phyloP scores from a whole-genome alignment of 202 grass and related monocot species.

The Panicum virgatum region DNA sequence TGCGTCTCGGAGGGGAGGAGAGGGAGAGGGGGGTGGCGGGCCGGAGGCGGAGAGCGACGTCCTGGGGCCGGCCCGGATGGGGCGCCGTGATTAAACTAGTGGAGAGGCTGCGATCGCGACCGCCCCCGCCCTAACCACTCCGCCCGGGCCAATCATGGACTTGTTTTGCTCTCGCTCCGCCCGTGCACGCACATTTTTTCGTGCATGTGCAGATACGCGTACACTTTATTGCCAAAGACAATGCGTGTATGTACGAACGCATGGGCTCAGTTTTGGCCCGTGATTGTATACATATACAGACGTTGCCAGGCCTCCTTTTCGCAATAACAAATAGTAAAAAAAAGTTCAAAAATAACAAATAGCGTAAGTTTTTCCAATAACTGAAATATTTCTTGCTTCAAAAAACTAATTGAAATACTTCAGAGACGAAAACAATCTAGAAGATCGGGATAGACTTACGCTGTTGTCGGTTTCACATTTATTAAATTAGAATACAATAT shows the following conservation, averaged over 20 bases:
- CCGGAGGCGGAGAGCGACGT: conserved; percentile 33
- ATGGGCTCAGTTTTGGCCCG: background rate
- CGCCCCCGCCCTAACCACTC: conserved; percentile 51
- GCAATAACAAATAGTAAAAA: background rate
- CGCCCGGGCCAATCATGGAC: conserved; percentile 41
- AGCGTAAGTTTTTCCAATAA: no score
- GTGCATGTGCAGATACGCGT: conserved; percentile 31
- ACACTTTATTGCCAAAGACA: background rate
- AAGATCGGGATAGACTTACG: no score
- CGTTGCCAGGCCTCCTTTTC: background rate
- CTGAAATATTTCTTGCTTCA: no score
- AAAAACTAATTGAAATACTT: no score
- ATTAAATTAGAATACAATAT: no score
- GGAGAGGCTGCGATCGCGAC: conserved; percentile 50
- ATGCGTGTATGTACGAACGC: background rate
- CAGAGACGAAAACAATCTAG: no score
- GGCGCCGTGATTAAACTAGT: conserved; percentile 36
- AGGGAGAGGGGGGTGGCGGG: background rate
- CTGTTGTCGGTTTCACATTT: no score
- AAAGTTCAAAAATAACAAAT: no score
- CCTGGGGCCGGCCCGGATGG: background rate
- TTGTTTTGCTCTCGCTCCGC: background rate
- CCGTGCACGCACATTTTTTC: conserved; percentile 23
- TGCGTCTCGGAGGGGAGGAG: conserved; percentile 26
- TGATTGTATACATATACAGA: background rate